Evolutionary conservation across 306 rosid species (phyloP).

Genomic region (Mimosa bimucronata): DNA sequence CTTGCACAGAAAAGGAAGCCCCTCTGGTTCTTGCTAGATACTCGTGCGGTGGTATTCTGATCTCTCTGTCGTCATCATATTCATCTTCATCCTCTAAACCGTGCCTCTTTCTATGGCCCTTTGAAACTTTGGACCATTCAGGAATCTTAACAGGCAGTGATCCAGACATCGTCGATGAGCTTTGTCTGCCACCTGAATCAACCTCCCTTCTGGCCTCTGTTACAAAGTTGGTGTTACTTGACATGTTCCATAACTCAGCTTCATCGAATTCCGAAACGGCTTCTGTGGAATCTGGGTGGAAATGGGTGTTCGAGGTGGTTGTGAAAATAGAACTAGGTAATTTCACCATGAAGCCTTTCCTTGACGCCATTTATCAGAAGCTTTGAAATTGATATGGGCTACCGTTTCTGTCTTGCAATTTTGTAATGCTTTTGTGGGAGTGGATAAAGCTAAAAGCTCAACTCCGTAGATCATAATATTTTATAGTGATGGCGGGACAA

Average conservation of each 20-base stretch:
- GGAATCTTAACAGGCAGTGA: slow-evolving; percentile 85
- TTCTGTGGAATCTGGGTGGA: slow-evolving; percentile 32
- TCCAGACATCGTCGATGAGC: slow-evolving; percentile 14
- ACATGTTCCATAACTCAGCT: slow-evolving; percentile 54
- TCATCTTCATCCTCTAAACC: slow-evolving; percentile 31
- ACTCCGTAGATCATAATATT: background rate
- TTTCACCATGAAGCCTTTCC: slow-evolving; percentile 53
- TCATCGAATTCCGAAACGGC: slow-evolving; percentile 61
- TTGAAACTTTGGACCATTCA: slow-evolving; percentile 83
- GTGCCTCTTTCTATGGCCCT: slow-evolving; percentile 43
- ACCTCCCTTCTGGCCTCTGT: slow-evolving; percentile 28
- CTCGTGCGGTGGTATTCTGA: slow-evolving; percentile 78
- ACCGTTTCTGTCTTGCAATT: background rate
- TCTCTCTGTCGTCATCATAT: slow-evolving; percentile 1
- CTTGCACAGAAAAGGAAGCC: slow-evolving; percentile 83
- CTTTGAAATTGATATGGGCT: background rate
- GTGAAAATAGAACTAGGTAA: slow-evolving; percentile 53
- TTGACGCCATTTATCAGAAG: slow-evolving; percentile 67
- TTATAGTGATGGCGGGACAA: background rate
- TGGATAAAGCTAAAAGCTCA: slow-evolving; percentile 43
- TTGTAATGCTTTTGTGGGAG: background rate
- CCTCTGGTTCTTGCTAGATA: slow-evolving; percentile 82
- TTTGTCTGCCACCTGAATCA: background rate
- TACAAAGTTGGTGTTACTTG: background rate
- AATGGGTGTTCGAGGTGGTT: slow-evolving; percentile 33